Evolutionary conservation across 495 filamentous ascomycete species (phyloP).

Genomic region (Penicillium daleae): DNA sequence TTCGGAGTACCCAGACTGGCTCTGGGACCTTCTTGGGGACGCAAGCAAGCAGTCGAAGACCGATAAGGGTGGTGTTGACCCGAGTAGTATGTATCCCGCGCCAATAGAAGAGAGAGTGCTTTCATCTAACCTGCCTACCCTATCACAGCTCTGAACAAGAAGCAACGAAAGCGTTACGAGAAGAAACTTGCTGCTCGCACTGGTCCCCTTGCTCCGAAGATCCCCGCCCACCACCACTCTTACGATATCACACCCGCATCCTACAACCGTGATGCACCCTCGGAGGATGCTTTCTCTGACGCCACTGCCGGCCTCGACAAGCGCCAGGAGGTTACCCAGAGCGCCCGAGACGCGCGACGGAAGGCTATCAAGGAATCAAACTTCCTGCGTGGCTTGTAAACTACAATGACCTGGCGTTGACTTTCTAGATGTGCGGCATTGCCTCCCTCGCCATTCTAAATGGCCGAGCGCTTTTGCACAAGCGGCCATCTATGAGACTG

Average conservation of each 20-base stretch:
- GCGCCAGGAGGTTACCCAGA: slow-evolving; percentile 54
- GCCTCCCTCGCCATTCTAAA: slow-evolving; percentile 7
- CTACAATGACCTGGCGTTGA: not conserved
- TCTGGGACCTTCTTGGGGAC: slow-evolving; percentile 77
- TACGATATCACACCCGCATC: slow-evolving; percentile 73
- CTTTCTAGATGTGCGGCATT: not conserved
- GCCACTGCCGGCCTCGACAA: slow-evolving; percentile 44
- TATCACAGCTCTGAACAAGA: slow-evolving; percentile 52
- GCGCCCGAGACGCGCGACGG: slow-evolving; percentile 70
- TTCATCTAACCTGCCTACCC: slow-evolving; percentile 4
- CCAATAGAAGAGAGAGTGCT: not conserved
- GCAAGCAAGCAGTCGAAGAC: slow-evolving; percentile 38
- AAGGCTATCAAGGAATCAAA: slow-evolving; percentile 88
- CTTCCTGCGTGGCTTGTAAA: slow-evolving; percentile 83
- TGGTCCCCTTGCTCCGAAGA: slow-evolving; percentile 67
- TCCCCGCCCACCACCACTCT: slow-evolving; percentile 82
- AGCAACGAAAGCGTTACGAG: slow-evolving; percentile 64
- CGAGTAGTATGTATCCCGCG: slow-evolving; percentile 61
- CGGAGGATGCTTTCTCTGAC: slow-evolving; percentile 32
- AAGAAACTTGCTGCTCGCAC: slow-evolving; percentile 66
- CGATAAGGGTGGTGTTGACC: slow-evolving; percentile 47
- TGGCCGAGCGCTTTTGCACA: slow-evolving; percentile 9
- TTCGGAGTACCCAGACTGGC: slow-evolving; percentile 86
- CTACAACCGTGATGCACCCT: slow-evolving; percentile 38
- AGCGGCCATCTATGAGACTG: slow-evolving; percentile 1